Conservation (phyloP, 176 grass and related monocot species). For the Bothriochloa decipiens region DNA sequence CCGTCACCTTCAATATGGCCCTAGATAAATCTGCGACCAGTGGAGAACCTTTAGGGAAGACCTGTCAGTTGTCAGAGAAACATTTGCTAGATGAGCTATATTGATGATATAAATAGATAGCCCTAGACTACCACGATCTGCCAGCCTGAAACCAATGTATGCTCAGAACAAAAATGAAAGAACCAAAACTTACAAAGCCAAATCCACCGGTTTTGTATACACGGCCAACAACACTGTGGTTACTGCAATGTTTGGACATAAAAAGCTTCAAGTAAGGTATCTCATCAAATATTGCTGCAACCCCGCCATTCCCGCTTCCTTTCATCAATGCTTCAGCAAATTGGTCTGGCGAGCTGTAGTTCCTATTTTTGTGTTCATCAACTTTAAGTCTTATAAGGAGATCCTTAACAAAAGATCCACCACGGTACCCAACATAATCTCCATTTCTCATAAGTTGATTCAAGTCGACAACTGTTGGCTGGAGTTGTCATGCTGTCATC, state of each 20-base stretch:
- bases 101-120: neutral
- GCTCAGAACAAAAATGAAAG: neutral
- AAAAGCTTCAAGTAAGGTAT: neutral
- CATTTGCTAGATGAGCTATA: neutral
- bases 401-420: neutral
- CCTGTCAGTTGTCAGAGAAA: neutral
- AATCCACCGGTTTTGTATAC: neutral
- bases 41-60: neutral
- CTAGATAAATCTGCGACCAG: neutral
- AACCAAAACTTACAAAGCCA: neutral
- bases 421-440: neutral
- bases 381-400: neutral
- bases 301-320: neutral
- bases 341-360: neutral
- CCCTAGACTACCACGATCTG: neutral
- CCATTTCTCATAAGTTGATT: neutral
- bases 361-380: neutral
- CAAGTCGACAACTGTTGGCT: neutral
- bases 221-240: neutral
- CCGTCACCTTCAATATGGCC: neutral
- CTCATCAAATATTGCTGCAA: neutral
- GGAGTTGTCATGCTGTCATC: neutral
- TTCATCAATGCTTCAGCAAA: neutral
- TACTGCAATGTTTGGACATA: neutral
- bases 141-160: neutral